phyloP scores from a whole-genome alignment of 139 green algal species.

The Picochlorum sp. region DNA sequence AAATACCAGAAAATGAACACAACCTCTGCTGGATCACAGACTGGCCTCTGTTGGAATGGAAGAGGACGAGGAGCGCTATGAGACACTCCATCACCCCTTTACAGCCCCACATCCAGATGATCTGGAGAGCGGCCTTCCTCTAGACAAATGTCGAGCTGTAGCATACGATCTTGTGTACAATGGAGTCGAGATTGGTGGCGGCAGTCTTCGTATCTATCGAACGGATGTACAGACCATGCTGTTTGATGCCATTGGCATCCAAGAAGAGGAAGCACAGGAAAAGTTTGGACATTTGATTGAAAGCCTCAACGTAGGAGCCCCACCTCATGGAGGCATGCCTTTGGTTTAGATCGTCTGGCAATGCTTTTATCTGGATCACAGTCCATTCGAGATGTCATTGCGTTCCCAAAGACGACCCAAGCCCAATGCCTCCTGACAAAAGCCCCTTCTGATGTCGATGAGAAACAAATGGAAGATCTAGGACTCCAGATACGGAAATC shows the following conservation, averaged over 20 bases:
- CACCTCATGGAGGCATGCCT: constrained; percentile 84
- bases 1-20: constrained; percentile 52
- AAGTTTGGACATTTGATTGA: constrained; percentile 87
- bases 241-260: constrained; percentile 86
- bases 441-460: constrained; percentile 48
- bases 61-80: constrained; percentile 69
- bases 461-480: constrained; percentile 58
- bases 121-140: constrained; percentile 24
- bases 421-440: constrained; percentile 80
- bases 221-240: constrained; percentile 84
- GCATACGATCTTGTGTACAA: constrained; percentile 99
- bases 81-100: constrained; percentile 94
- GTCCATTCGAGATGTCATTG: constrained; percentile 97
- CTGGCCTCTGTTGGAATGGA: constrained; percentile 96
- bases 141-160: constrained; percentile 27
- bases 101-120: constrained; percentile 81
- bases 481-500: constrained; percentile 8
- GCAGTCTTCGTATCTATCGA: constrained; percentile 85
- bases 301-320: constrained; percentile 72
- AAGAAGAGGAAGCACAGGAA: constrained; percentile 53
- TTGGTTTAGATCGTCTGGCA: constrained; percentile 86
- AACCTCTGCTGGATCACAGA: constrained; percentile 90
- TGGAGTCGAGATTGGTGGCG: constrained; percentile 90
- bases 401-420: constrained; percentile 94
- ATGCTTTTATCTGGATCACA: constrained; percentile 80